phyloP scores from a whole-genome alignment of 2,329 filamentous ascomycete genomes.

The Cladobotryum mycophilum region DNA sequence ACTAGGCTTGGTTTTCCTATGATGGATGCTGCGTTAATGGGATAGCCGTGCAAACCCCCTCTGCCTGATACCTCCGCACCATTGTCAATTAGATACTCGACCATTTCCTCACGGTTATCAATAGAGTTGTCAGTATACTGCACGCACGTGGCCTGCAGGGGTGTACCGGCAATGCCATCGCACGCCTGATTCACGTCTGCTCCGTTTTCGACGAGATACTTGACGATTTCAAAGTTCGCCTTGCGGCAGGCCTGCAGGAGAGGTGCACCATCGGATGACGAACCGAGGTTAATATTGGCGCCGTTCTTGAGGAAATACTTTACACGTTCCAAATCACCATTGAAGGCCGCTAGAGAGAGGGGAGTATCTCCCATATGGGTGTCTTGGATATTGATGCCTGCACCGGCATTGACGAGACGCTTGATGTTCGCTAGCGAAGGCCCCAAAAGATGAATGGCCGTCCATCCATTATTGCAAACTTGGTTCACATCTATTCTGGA shows the following conservation, averaged over 20 bases:
- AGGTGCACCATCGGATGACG: constrained; percentile 4
- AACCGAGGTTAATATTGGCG: constrained; percentile 11
- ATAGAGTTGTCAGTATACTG: neutral
- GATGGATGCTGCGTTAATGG: constrained; percentile 14
- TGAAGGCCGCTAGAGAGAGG: constrained; percentile 1
- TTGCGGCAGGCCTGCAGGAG: constrained; percentile 5
- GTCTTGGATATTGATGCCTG: constrained; percentile 2
- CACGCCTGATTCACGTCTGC: constrained; percentile 6
- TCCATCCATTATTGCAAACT: neutral
- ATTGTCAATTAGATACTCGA: constrained; percentile 17
- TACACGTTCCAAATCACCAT: constrained; percentile 4
- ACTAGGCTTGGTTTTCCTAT: constrained; percentile 10
- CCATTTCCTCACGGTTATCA: constrained; percentile 15
- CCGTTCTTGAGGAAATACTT: constrained; percentile 8
- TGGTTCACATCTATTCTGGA: constrained; percentile 8
- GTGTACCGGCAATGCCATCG: constrained; percentile 3
- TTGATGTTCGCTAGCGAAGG: constrained; percentile 2
- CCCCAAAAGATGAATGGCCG: neutral
- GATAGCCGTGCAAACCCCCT: constrained; percentile 15
- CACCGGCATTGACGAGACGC: constrained; percentile 9
- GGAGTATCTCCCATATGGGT: constrained; percentile 1
- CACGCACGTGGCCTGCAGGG: constrained; percentile 6
- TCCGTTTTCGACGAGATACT: constrained; percentile 8
- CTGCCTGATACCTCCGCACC: constrained; percentile 12
- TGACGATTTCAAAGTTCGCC: neutral